A percentile compares a stretch with the other conserved stretches of the same genome.
These are phyloP conservation scores for Penicillium sumatraense DNA, from an alignment of 2,329 filamentous ascomycete species.

Conservation along the genomic window DNA sequence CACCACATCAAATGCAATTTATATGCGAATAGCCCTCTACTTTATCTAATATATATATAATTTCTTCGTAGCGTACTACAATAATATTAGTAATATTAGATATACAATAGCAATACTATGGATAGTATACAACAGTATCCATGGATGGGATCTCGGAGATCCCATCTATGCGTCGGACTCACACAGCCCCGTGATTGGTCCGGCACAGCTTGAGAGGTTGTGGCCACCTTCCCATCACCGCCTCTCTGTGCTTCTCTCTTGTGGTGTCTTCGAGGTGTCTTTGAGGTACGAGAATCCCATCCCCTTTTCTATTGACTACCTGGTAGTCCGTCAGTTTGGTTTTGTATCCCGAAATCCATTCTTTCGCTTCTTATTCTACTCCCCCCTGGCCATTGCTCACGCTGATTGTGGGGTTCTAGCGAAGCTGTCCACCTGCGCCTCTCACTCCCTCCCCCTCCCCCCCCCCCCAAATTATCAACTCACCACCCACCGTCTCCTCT, in stretches of 20 bases:
- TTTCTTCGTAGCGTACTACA: too few species aligned
- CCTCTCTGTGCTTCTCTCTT: constrained; percentile 23
- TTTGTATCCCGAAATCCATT: neutral
- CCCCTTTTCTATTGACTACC: neutral
- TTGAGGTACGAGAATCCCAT: constrained; percentile 5
- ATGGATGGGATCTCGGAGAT: too few species aligned
- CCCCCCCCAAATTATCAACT: constrained; percentile 18
- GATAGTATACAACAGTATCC: too few species aligned
- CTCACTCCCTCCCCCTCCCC: neutral
- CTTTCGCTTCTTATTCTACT: neutral
- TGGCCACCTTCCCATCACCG: constrained; percentile 43
- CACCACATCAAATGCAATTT: too few species aligned
- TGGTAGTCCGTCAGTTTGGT: neutral
- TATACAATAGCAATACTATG: too few species aligned
- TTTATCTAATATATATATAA: too few species aligned
- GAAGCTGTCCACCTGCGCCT: constrained; percentile 29
- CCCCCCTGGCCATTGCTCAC: constrained; percentile 12
- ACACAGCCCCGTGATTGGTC: constrained; percentile 38
- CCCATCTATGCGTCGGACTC: too few species aligned
- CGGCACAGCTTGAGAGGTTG: constrained; percentile 33
- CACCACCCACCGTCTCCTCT: constrained; percentile 11
- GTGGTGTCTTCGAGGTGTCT: constrained; percentile 5
- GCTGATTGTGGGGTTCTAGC: constrained; percentile 32
- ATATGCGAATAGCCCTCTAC: too few species aligned
- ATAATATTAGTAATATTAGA: too few species aligned